Base-by-base conservation (phyloP, 2,329 filamentous ascomycete species). In the Aschersonia sp. region DNA sequence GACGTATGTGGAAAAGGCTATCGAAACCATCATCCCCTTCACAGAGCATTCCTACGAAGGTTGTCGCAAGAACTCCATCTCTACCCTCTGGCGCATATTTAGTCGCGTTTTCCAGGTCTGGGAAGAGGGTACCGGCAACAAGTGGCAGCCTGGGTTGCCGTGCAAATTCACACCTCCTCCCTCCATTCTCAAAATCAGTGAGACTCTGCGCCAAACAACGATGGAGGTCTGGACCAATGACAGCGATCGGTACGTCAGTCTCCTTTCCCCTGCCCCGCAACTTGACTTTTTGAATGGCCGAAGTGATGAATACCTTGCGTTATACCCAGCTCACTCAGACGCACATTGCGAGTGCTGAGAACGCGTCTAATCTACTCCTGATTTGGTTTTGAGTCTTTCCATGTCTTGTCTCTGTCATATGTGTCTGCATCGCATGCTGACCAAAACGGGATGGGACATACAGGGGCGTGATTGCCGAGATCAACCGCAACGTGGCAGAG, bases 301-400 rank as follows among this genome's bases (percentile, higher is more conserved):
- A 68, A 60, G 82, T 87, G 88, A 96, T 96, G 88, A 95, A 69
- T 73, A 78, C 72, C 68, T 71, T 79, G 81, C 86, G 87, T 89
- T 89, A 90, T 78, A 90, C 90, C 88, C 89, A 96, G 89, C 89
- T 96, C 90, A 96, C 89, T 95, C 87, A 86, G 85, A 97, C 83
- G 82, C 86, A 70, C 76, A 71, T 79, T 50, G 85, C 80, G 80
- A 70, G 81, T 94, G 87, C 85, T 87, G 87, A 82, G 82, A 92
- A 94, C 69, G 72, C 87, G 66, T 66, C 53, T 66, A 58, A 68
- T 68, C 65, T 63, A 60, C 60, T 59, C 54, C 62, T 64, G 60
- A 63, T 57, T 56, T 51, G 47, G 47, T 35, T 29, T 8, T 4
- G 42, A 32, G 22, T 22, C 22, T 22, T 22, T 22, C 12, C 44